Conservation (phyloP, 2,329 filamentous ascomycete species). For the Sclerotinia spermophila region DNA sequence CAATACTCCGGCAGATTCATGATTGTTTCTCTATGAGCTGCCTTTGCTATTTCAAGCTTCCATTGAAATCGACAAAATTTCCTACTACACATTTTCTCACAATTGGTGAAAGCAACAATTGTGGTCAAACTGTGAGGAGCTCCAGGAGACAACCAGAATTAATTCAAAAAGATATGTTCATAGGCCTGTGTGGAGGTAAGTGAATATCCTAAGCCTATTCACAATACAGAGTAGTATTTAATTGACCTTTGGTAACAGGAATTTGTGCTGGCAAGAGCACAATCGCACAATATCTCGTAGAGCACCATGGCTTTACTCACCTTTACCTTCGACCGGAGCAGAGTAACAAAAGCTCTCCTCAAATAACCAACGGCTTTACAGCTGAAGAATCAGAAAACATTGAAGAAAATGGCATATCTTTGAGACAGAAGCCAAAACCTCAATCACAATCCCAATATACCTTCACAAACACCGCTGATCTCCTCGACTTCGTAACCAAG, state of each 20-base stretch:
- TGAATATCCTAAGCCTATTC: slow-evolving; percentile 7
- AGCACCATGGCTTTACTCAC: slow-evolving; percentile 76
- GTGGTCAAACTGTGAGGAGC: background rate
- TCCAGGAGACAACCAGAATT: background rate
- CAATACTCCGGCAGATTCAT: background rate
- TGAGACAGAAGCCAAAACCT: slow-evolving; percentile 13
- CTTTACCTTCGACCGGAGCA: slow-evolving; percentile 53
- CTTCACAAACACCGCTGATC: slow-evolving; percentile 61
- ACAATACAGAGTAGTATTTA: background rate
- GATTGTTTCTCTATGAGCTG: slow-evolving; percentile 2
- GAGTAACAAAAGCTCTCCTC: background rate
- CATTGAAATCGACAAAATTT: background rate
- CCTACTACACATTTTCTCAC: background rate
- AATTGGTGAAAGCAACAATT: background rate
- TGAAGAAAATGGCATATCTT: slow-evolving; percentile 1
- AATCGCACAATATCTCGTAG: slow-evolving; percentile 81
- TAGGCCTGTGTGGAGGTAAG: slow-evolving; percentile 70
- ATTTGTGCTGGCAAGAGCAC: slow-evolving; percentile 92
- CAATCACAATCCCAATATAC: slow-evolving; percentile 30
- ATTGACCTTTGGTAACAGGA: slow-evolving; percentile 47
- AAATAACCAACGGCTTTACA: slow-evolving; percentile 14
- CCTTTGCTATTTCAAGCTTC: background rate
- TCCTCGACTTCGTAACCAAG: slow-evolving; percentile 82
- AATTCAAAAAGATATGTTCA: slow-evolving; percentile 55
- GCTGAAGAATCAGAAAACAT: slow-evolving; percentile 14